Base-by-base conservation (phyloP, 2,329 filamentous ascomycete species). In the Pyrenophora graminea region DNA sequence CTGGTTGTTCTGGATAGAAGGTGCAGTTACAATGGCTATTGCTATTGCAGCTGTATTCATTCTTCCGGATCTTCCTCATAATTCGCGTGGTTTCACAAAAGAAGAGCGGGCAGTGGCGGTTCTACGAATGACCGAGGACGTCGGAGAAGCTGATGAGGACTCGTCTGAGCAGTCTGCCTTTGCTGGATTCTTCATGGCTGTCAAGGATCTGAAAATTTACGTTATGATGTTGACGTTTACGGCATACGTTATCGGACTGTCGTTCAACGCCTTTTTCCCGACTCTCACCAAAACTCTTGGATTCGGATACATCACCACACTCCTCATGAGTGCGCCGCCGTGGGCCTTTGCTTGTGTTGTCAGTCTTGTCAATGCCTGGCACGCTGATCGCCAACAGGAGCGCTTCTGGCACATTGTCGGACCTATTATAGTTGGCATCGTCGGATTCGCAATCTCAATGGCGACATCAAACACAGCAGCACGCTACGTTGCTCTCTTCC, bases 201-300 rank as follows among this genome's bases (percentile, higher is more conserved):
- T 85, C 42, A 83, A 81, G 67, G 85, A 87, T 55, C 13, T 73
- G 56, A 86, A 86, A 74, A 83, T 85, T 55, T 87, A 85, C 62
- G 62, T 86, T 53, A 82, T 86, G 80, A 85, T 85, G 78, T 48
- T 86, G 6, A 83, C 82, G 1, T 81, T 85, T 50, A 83, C 81
- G 3, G 81, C 82, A 3, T 85, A 85, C 54, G 82, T 85, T 6
- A 76, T 85, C 5, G 83, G 83, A 2, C 67, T 71, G 1, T 61
- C 55, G 0, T 72, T 71, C 61, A 72, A 72, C 44, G 66, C 68
- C 9, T 71, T 70, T 55, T 71, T 72, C 63, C 68, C 69, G 1
- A 66, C 62, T 78, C 33, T 76, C 2, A 74, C 73, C 0, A 47
- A 60, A 1, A 75, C 74, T 0, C 63, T 76, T 2, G 71, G 73